These are phyloP conservation scores for Tetrahymena thermophila DNA, from an alignment of 73 alveolate species.

Conservation along the genomic window DNA sequence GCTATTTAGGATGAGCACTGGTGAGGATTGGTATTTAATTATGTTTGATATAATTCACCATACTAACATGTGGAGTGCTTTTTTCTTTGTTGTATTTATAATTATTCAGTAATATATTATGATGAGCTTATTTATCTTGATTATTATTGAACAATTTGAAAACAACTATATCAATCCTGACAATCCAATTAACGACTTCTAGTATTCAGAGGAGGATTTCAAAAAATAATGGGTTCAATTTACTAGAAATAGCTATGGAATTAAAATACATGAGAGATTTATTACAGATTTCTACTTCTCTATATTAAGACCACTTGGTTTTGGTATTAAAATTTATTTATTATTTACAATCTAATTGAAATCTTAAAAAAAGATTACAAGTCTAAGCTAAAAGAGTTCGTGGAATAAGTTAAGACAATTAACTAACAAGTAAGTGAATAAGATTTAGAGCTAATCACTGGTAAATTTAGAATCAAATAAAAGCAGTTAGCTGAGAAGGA, in stretches of 20 bases:
- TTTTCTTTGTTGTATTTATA: constrained; percentile 7
- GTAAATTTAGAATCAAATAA: not conserved
- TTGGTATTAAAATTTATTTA: not conserved
- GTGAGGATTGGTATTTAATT: constrained; percentile 87
- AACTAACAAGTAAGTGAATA: not conserved
- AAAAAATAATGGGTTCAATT: not conserved
- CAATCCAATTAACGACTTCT: not conserved
- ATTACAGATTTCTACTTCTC: not conserved
- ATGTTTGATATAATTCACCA: constrained; percentile 55
- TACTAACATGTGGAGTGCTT: constrained; percentile 10
- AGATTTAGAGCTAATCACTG: not conserved
- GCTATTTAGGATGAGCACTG: constrained; percentile 86
- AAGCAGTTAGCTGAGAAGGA: not conserved
- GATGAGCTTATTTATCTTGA: constrained; percentile 1
- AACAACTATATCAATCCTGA: not conserved
- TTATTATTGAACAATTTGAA: not conserved
- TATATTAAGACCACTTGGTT: not conserved
- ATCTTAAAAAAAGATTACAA: not conserved
- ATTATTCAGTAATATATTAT: constrained; percentile 5
- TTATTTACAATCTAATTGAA: not conserved
- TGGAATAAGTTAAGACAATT: not conserved
- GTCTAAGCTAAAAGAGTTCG: not conserved
- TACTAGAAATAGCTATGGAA: not conserved
- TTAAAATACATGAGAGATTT: not conserved
- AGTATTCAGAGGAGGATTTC: not conserved